Base-by-base conservation (phyloP, 2,329 filamentous ascomycete genomes). In the Aaosphaeria arxii region DNA sequence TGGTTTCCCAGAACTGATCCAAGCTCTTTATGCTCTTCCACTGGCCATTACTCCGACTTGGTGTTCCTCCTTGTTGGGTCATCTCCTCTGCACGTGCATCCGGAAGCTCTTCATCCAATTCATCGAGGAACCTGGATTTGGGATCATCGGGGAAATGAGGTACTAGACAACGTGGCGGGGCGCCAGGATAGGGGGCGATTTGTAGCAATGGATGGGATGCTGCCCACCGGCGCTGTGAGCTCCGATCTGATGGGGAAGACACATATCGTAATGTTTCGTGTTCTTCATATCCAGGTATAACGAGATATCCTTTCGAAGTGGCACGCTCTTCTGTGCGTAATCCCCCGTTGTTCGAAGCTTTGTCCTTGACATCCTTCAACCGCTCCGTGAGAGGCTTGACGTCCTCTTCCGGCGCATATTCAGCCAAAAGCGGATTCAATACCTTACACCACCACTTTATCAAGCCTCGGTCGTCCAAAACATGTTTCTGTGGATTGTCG, bases 1-100 rank as follows among this genome's bases (percentile, higher is more conserved):
- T 97, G 80, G 95, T 88, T 53, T 99, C 94, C 94, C 94, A 99
- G 63, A 99, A 99, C 57, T 91, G 85, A n/a, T 91, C 88, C 38
- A 99, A 74, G 0, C 84, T 88, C 64, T 81, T 86, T 28, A 96
- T 85, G 50, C 87, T 91, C 65, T 85, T 88, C 94, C 94, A 99
- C 48, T 82, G 78, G 0, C 88, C 88, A 29, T 75, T 78, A 55
- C 82, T 80, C 55, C 80, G 72, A 30, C 65, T 70, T 7, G 69
- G 68, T 46, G 68, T 71, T 73, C 75, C 49, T 57, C 65, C 49
- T 55, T 66, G 56, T 56, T 69, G 40, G 56, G 63, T 56, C 42
- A 67, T 64, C 3, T 55, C 57, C 46, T 66, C 61, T 9, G 56
- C 62, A 11, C 60, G 61, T 30, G 80, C 76, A 30, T 82, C 82